Evolutionary conservation across 371 early-diverging fungal species (phyloP).

Genomic region (Rhizomucor miehei): DNA sequence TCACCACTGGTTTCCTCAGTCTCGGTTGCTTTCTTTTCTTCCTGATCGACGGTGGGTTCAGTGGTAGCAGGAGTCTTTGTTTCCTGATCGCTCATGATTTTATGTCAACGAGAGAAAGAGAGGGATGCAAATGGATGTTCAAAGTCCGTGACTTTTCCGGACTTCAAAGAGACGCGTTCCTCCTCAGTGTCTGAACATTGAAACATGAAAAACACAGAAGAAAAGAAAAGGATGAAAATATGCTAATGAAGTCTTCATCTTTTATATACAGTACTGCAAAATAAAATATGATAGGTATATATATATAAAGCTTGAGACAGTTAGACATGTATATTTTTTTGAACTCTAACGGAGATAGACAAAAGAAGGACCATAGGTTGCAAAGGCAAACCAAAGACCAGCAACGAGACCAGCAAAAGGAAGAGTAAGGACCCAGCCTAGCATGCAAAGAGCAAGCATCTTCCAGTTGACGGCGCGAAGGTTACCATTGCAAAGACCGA

Average conservation of each 20-base stretch:
- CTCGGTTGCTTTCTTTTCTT: slow-evolving; percentile 11
- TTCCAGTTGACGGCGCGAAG: slow-evolving; percentile 80
- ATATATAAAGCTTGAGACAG: too few relatives aligned
- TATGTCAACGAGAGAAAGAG: background rate
- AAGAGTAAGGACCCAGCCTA: slow-evolving; percentile 80
- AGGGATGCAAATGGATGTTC: too few relatives aligned
- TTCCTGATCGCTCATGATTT: slow-evolving; percentile 15
- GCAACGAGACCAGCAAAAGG: slow-evolving; percentile 71
- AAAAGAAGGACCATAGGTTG: slow-evolving; percentile 51
- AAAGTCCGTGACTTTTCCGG: too few relatives aligned
- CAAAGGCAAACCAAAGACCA: slow-evolving; percentile 69
- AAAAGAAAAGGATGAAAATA: too few relatives aligned
- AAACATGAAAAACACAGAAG: too few relatives aligned
- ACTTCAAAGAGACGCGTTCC: too few relatives aligned
- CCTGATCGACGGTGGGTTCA: slow-evolving; percentile 4
- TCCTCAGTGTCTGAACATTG: too few relatives aligned
- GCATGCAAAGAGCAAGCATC: slow-evolving; percentile 64
- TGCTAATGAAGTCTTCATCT: too few relatives aligned
- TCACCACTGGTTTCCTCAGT: slow-evolving; percentile 19
- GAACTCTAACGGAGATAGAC: slow-evolving; percentile 8
- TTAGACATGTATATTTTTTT: too few relatives aligned
- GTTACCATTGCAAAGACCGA: slow-evolving; percentile 81
- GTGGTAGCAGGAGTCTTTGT: slow-evolving; percentile 4
- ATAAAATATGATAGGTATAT: too few relatives aligned
- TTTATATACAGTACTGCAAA: too few relatives aligned